Base-by-base conservation (phyloP, 768 basidiomycete species). In the Lactarius trivialis region DNA sequence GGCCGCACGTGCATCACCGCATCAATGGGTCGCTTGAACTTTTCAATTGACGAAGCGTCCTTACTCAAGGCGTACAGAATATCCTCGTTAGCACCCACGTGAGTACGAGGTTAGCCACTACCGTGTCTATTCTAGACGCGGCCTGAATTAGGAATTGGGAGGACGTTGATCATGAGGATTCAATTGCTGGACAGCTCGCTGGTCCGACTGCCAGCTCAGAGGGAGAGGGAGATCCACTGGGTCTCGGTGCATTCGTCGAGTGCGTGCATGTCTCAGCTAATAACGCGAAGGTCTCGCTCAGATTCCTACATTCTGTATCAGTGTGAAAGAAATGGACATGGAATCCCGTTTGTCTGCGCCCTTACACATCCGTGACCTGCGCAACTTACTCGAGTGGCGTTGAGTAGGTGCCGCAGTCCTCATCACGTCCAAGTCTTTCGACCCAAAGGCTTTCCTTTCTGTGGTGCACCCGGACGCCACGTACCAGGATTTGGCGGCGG, bases 391-490 rank as follows among this genome's bases (percentile, higher is more conserved):
- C 1, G 49, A 50, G 28, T 4, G 28, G 33, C 34, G 14, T 19
- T 15, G 37, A 19, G 43, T 69, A 92, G 91, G 90, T 78, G 84
- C 91, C 7, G 78, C 91, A 11, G 86, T 94, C 60, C 78, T 92
- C 41, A 85, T 98, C 17, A 86, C 86, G 4, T 96, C 93, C 36
- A 99, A 98, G 71, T 85, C 91, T 2, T 99, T 99, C 76, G 92
- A 98, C 71, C 93, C 97, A 7, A 98, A 96, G 72, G 83, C 84
- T 1, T 99, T 97, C 73, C 79, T 99, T 15, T 91, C 93, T 8
- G 83, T 83, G 12, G 85, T 94, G 6, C 94, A 99, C 70, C 97
- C 97, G 4, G 89, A 96, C 68, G 96, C 96, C 3, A 92, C 93
- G 0, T 97, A 93, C 71, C 88, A 93, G 74, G 94, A 97, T 71